These are phyloP conservation scores for Meredithiella fracta DNA, from an alignment of 2,329 filamentous ascomycete species.

Conservation along the genomic window DNA sequence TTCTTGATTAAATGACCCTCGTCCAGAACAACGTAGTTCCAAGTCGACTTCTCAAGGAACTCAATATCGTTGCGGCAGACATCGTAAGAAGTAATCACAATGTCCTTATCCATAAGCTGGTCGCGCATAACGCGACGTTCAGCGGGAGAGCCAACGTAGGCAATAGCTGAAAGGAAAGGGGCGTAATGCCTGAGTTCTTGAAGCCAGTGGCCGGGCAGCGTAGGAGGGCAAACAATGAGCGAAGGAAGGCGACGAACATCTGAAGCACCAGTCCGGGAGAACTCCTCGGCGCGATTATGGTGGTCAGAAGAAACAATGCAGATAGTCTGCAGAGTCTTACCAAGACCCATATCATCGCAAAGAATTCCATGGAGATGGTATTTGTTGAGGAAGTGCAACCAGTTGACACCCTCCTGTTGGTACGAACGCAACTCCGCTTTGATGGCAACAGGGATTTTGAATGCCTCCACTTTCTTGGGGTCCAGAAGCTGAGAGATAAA, in stretches of 20 bases:
- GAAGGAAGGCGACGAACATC: constrained; percentile 73
- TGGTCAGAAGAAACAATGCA: constrained; percentile 98
- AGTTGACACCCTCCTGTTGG: constrained; percentile 97
- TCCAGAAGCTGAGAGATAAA: constrained; percentile 96
- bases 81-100: constrained; percentile 95
- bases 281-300: constrained; percentile 82
- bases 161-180: constrained; percentile 75
- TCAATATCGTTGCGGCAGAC: constrained; percentile 95
- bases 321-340: constrained; percentile 91
- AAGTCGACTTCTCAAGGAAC: constrained; percentile 62
- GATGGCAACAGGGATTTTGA: constrained; percentile 86
- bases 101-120: constrained; percentile 60
- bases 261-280: constrained; percentile 58
- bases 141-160: constrained; percentile 76
- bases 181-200: constrained; percentile 94
- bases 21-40: constrained; percentile 96
- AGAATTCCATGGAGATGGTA: constrained; percentile 97
- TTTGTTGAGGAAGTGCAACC: constrained; percentile 93
- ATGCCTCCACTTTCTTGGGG: constrained; percentile 88
- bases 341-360: constrained; percentile 97
- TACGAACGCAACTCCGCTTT: constrained; percentile 93
- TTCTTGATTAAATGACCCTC: constrained; percentile 99
- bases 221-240: constrained; percentile 89
- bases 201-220: constrained; percentile 94
- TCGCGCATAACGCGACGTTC: constrained; percentile 59